Percentiles rank a stretch among this genome's conserved stretches.
These are phyloP conservation scores for Brassica juncea DNA, from an alignment of 345 rosid species.

Conservation along the genomic window DNA sequence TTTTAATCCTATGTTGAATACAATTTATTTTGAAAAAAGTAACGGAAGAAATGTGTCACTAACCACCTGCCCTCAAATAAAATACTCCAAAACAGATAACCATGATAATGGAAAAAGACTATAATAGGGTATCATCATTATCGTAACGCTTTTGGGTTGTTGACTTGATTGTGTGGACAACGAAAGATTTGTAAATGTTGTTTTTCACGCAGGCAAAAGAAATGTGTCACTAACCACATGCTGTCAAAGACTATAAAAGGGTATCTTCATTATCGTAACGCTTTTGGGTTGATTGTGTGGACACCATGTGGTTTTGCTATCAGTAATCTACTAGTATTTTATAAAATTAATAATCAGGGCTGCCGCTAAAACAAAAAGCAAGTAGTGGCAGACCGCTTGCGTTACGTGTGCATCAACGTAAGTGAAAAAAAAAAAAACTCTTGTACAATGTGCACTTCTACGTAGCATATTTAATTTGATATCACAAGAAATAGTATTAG, in stretches of 20 bases:
- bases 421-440: neutral
- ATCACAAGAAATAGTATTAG: neutral
- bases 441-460: neutral
- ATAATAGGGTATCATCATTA: neutral
- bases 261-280: no score
- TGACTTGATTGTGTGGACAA: neutral
- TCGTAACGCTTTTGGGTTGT: conserved; percentile 1
- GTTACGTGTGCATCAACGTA: conserved; percentile 34
- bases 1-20: neutral
- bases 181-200: neutral
- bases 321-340: neutral
- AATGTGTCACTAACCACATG: no score
- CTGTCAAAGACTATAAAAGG: no score
- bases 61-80: conserved; percentile 1
- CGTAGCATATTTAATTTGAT: neutral
- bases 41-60: conserved; percentile 3
- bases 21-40: neutral
- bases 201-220: neutral
- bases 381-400: conserved; percentile 13
- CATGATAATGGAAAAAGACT: neutral
- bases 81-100: conserved; percentile 5
- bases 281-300: no score
- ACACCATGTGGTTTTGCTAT: neutral
- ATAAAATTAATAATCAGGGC: neutral
- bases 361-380: conserved; percentile 9